A percentile compares a stretch with the other conserved stretches of the same genome.
phyloP scores from a whole-genome alignment of 2,329 filamentous ascomycete genomes.

The Corinectria fuckeliana region DNA sequence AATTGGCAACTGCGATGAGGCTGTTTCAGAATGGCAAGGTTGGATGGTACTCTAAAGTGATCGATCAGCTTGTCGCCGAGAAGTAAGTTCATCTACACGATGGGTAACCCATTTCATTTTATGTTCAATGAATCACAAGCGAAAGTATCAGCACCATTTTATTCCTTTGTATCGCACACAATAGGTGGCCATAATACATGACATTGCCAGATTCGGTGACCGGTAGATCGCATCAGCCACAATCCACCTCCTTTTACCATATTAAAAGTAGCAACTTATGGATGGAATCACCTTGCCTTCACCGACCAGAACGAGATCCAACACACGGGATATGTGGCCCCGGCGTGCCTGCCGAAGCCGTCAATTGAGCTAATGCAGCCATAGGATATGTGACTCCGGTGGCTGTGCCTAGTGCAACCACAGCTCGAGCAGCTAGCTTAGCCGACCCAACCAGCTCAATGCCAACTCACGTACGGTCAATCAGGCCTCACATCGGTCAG shows the following conservation, averaged over 20 bases:
- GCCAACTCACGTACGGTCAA: no score
- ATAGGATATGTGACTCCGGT: background rate
- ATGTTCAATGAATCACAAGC: background rate
- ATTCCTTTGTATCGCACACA: background rate
- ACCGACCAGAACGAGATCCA: background rate
- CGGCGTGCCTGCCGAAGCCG: background rate
- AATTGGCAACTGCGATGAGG: constrained; percentile 11
- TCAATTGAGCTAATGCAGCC: background rate
- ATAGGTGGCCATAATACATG: background rate
- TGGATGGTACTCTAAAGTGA: constrained; percentile 10
- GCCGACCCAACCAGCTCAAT: no score
- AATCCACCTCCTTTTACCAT: background rate
- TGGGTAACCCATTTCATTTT: background rate
- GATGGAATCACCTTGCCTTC: background rate
- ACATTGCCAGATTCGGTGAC: background rate
- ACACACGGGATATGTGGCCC: background rate
- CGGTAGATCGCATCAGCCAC: background rate
- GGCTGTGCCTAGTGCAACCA: background rate
- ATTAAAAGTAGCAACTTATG: background rate
- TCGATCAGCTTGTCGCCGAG: background rate
- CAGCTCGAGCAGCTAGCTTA: no score
- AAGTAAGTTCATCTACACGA: background rate
- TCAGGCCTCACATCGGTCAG: no score
- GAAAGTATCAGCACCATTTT: background rate
- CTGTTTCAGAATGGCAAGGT: constrained; percentile 5